Conservation (phyloP, 2,329 filamentous ascomycete genomes). For the Aspergillus glaucus region DNA sequence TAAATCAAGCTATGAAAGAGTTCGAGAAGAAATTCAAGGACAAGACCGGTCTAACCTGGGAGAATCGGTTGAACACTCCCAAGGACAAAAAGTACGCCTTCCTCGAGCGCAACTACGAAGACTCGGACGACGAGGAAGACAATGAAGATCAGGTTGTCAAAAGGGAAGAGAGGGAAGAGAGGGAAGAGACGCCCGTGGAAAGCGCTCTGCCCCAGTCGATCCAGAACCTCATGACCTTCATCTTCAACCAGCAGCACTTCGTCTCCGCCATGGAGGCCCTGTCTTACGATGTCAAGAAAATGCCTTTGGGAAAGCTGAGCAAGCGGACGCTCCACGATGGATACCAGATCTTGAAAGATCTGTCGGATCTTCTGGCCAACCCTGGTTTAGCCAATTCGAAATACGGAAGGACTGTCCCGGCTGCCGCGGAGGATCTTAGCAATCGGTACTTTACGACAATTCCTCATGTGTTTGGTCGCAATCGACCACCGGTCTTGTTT, state of each 20-base stretch:
- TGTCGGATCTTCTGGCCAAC: constrained; percentile 61
- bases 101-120: constrained; percentile 69
- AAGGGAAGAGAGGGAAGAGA: constrained; percentile 32
- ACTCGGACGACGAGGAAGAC: constrained; percentile 43
- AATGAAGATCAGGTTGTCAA: constrained; percentile 24
- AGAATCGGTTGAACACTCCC: constrained; percentile 40
- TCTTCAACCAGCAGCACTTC: constrained; percentile 75
- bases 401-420: constrained; percentile 34
- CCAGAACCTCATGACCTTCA: constrained; percentile 67
- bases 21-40: constrained; percentile 55
- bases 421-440: constrained; percentile 58
- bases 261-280: constrained; percentile 45
- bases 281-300: constrained; percentile 53
- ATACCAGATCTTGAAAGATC: constrained; percentile 69
- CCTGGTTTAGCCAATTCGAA: constrained; percentile 40
- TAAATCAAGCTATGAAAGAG: constrained; percentile 35
- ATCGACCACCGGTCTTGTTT: constrained; percentile 62
- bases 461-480: constrained; percentile 72
- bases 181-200: constrained; percentile 38
- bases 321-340: constrained; percentile 69
- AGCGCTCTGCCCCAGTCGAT: constrained; percentile 56
- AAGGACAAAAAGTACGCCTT: constrained; percentile 66
- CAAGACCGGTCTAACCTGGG: constrained; percentile 50
- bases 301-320: constrained; percentile 78
- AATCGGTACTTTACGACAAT: constrained; percentile 77